phyloP scores from a whole-genome alignment of 176 grass and related monocot genomes.

The Oryza meyeriana region DNA sequence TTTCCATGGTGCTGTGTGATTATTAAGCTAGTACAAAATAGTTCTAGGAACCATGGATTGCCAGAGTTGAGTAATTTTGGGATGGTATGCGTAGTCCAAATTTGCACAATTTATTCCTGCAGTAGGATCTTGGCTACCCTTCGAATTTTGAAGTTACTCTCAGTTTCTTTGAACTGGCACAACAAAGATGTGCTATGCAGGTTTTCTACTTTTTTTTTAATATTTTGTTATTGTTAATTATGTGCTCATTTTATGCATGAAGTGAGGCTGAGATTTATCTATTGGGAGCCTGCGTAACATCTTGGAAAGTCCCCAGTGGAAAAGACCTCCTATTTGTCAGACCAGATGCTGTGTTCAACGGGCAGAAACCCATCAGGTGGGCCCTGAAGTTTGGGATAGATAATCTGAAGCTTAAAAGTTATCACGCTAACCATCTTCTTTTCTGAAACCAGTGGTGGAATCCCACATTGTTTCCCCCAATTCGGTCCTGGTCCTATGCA shows the following conservation, averaged over 20 bases:
- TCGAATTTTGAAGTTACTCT: background rate
- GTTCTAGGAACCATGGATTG: background rate
- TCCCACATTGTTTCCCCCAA: constrained; percentile 98
- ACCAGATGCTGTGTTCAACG: constrained; percentile 94
- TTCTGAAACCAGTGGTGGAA: constrained; percentile 75
- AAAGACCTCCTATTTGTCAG: constrained; percentile 93
- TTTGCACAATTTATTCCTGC: background rate
- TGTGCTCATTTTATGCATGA: constrained; percentile 22
- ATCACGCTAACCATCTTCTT: constrained; percentile 29
- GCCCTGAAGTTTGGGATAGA: constrained; percentile 16
- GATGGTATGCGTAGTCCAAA: background rate
- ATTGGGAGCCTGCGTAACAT: constrained; percentile 79
- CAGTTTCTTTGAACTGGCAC: background rate
- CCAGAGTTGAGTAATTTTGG: background rate
- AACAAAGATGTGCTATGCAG: background rate
- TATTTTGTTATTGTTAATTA: constrained; percentile 16
- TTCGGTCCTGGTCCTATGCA: constrained; percentile 91
- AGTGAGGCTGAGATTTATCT: constrained; percentile 96
- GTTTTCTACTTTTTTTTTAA: background rate
- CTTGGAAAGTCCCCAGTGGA: constrained; percentile 78
- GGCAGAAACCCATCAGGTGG: constrained; percentile 92
- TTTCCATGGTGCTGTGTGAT: background rate
- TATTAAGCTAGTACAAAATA: background rate
- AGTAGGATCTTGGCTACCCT: background rate
- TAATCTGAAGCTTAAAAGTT: constrained; percentile 6